A percentile compares a stretch with the other conserved stretches of the same genome.
Conservation (phyloP, 2,329 filamentous ascomycete species). For the Phaeosphaeriaceae sp. region DNA sequence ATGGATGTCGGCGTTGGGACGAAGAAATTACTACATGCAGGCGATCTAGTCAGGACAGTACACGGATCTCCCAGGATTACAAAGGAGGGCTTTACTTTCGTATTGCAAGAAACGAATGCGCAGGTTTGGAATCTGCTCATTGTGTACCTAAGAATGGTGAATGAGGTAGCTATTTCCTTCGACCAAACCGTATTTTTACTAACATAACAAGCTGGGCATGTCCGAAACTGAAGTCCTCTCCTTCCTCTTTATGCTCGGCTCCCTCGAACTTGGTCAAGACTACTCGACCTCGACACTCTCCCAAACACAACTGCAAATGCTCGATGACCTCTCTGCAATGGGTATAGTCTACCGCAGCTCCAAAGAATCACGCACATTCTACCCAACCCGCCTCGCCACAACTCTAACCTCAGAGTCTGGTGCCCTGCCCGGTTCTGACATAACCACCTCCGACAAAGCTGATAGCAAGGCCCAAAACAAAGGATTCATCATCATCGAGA, state of each 20-base stretch:
- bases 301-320: constrained; percentile 81
- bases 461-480: constrained; percentile 51
- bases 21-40: constrained; percentile 80
- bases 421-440: constrained; percentile 66
- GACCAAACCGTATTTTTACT: background rate
- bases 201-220: constrained; percentile 65
- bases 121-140: constrained; percentile 97
- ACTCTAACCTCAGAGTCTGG: constrained; percentile 83
- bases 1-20: constrained; percentile 65
- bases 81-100: constrained; percentile 89
- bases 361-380: constrained; percentile 63
- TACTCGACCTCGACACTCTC: constrained; percentile 88
- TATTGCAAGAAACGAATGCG: constrained; percentile 92
- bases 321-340: constrained; percentile 89
- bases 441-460: constrained; percentile 55
- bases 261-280: constrained; percentile 86
- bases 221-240: constrained; percentile 93
- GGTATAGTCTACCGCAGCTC: constrained; percentile 79
- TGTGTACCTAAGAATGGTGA: constrained; percentile 87
- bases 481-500: constrained; percentile 95
- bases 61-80: constrained; percentile 74
- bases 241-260: constrained; percentile 94
- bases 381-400: constrained; percentile 91
- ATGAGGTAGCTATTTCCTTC: constrained; percentile 54
- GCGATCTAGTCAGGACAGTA: constrained; percentile 74